These are phyloP conservation scores for Boletellus deceptivus DNA, from an alignment of 1,284 basidiomycete species.

Conservation along the genomic window DNA sequence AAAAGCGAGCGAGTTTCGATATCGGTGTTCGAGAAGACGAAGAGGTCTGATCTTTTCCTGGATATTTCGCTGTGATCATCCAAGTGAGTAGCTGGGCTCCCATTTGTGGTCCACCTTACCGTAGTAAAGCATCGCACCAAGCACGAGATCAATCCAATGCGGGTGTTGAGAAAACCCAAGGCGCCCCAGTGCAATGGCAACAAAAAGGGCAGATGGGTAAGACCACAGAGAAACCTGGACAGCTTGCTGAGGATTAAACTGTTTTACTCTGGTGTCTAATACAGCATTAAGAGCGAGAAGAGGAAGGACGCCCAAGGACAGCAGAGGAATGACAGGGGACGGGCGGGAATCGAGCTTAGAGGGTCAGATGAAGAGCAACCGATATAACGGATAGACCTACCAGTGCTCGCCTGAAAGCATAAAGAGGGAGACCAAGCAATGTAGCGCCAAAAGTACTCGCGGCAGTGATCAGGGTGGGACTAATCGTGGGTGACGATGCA, in stretches of 20 bases:
- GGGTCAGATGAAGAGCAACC: constrained; percentile 6
- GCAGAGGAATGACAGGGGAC: constrained; percentile 45
- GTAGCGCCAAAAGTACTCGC: constrained; percentile 61
- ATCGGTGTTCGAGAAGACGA: constrained; percentile 50
- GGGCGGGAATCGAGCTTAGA: constrained; percentile 39
- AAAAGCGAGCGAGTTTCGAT: constrained; percentile 62
- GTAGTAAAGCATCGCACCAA: constrained; percentile 53
- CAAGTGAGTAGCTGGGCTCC: constrained; percentile 3
- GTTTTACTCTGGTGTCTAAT: constrained; percentile 49
- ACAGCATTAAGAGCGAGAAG: constrained; percentile 57
- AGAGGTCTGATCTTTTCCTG: constrained; percentile 44
- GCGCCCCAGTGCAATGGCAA: constrained; percentile 47
- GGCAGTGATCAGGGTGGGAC: constrained; percentile 50
- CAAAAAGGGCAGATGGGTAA: constrained; percentile 46
- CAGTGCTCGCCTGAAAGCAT: constrained; percentile 54
- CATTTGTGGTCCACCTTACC: constrained; percentile 40
- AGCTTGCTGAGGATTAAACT: constrained; percentile 46
- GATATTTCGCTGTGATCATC: constrained; percentile 51
- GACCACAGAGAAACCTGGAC: constrained; percentile 55
- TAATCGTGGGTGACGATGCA: constrained; percentile 55
- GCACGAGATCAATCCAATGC: constrained; percentile 52
- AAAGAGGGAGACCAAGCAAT: constrained; percentile 60
- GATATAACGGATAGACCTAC: constrained; percentile 40
- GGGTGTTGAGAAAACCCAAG: constrained; percentile 56
- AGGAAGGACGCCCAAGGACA: constrained; percentile 56